Evolutionary conservation across 352 stramenopile genomes (phyloP).

Genomic region (Globisporangium radiosum): DNA sequence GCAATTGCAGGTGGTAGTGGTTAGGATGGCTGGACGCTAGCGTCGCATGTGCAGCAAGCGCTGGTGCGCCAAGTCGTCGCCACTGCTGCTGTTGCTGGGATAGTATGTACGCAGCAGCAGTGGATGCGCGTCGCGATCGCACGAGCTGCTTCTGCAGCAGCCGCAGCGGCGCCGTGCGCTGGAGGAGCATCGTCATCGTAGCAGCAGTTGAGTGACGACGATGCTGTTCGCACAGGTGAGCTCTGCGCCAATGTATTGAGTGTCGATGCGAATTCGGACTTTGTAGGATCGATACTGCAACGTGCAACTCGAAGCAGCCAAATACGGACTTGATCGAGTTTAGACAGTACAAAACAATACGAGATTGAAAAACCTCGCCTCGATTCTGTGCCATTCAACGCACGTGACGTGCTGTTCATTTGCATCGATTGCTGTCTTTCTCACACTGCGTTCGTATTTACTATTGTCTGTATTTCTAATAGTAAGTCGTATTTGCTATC

Average conservation of each 20-base stretch:
- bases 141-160: slow-evolving; percentile 1
- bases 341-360: no score
- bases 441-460: no score
- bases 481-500: no score
- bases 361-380: no score
- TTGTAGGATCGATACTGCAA: not conserved
- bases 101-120: not conserved
- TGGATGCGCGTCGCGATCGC: not conserved
- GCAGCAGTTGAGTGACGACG: not conserved
- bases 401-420: slow-evolving; percentile 1
- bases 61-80: not conserved
- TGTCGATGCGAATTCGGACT: not conserved
- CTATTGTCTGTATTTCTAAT: no score
- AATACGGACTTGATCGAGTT: no score
- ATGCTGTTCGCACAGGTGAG: not conserved
- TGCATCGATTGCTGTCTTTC: no score
- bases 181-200: slow-evolving; percentile 3
- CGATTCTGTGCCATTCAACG: slow-evolving; percentile 11
- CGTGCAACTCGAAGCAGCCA: not conserved
- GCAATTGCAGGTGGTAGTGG: not conserved
- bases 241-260: not conserved
- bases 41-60: not conserved
- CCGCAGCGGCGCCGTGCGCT: slow-evolving; percentile 1
- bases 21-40: not conserved
- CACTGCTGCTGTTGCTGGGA: not conserved